Evolutionary conservation across 2,329 filamentous ascomycete species (phyloP).

Genomic region (Teratosphaeria viscida): DNA sequence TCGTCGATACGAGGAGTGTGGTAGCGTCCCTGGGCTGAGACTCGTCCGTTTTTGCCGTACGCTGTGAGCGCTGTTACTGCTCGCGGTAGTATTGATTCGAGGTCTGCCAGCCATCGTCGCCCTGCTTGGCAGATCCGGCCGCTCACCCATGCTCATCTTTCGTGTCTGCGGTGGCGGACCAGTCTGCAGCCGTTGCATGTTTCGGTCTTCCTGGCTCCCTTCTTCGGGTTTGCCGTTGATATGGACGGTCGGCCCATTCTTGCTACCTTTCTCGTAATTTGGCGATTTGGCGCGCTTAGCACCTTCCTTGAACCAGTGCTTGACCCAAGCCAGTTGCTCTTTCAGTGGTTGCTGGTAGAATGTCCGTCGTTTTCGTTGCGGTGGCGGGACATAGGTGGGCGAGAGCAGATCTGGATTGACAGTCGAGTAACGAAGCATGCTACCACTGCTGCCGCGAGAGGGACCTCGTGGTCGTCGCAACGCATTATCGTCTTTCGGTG

Average conservation of each 20-base stretch:
- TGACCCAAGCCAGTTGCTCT: conserved; percentile 56
- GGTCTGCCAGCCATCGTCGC: conserved; percentile 32
- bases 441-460: conserved; percentile 46
- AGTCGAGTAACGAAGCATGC: conserved; percentile 76
- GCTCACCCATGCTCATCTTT: conserved; percentile 23
- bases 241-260: conserved; percentile 9
- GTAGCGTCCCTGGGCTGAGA: conserved; percentile 68
- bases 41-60: conserved; percentile 32
- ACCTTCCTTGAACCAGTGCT: conserved; percentile 60
- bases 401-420: conserved; percentile 52
- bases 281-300: conserved; percentile 54
- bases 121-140: conserved; percentile 29
- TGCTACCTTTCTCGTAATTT: conserved; percentile 14
- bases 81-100: conserved; percentile 32
- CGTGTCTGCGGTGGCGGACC: conserved; percentile 22
- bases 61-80: conserved; percentile 22
- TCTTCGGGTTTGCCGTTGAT: conserved; percentile 4
- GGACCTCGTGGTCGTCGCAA: conserved; percentile 44
- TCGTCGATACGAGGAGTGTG: conserved; percentile 73
- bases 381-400: conserved; percentile 36
- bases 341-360: conserved; percentile 54
- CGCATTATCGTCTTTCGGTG: conserved; percentile 60
- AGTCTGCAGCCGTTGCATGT: conserved; percentile 28
- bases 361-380: conserved; percentile 39
- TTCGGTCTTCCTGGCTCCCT: conserved; percentile 8